Evolutionary conservation across 257 asterid species (phyloP).

Genomic region (Echium plantagineum): DNA sequence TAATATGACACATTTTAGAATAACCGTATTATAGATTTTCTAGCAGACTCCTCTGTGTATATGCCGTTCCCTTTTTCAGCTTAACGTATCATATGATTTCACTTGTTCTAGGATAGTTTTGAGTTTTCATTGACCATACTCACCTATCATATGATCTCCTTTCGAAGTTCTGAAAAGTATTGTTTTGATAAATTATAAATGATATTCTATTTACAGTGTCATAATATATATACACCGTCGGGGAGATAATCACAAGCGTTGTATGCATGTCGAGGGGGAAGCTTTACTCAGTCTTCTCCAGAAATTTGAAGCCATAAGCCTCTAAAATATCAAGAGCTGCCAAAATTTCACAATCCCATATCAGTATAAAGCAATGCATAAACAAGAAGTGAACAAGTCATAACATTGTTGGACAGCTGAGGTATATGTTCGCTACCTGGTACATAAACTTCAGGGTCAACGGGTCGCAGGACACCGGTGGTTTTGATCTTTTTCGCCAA

Average conservation of each 20-base stretch:
- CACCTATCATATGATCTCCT: too few species aligned
- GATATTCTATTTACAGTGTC: too few species aligned
- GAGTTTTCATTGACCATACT: too few species aligned
- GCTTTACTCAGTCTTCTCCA: constrained; percentile 50
- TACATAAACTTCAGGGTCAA: constrained; percentile 59
- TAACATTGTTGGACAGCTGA: background rate
- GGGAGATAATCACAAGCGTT: background rate
- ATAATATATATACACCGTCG: background rate
- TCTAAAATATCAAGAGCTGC: constrained; percentile 70
- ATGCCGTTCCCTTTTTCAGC: too few species aligned
- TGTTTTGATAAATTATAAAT: background rate
- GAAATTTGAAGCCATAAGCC: constrained; percentile 72
- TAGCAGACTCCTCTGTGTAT: too few species aligned
- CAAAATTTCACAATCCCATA: constrained; percentile 3
- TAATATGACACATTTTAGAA: too few species aligned
- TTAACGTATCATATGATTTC: too few species aligned
- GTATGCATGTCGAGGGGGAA: background rate
- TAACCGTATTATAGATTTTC: too few species aligned
- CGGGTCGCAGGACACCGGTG: constrained; percentile 69
- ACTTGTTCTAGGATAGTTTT: too few species aligned
- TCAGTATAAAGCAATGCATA: background rate
- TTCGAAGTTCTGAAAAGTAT: background rate
- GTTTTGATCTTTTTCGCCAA: constrained; percentile 45
- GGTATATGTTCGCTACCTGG: constrained; percentile 38
- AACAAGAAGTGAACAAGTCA: background rate